Conservation (phyloP, 331 rosid genomes). For the Quercus lobata region DNA sequence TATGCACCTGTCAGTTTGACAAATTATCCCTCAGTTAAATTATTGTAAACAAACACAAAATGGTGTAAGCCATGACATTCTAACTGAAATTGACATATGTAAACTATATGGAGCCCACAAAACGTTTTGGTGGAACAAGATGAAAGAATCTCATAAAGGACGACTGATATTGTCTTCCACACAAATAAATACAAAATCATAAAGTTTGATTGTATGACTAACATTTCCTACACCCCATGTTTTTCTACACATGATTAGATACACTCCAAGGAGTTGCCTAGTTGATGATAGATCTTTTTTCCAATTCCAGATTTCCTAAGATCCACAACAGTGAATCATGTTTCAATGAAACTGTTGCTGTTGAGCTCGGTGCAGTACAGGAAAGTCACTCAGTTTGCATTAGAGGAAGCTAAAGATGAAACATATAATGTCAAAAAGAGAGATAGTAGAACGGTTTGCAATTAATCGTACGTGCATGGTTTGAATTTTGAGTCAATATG, state of each 20-base stretch:
- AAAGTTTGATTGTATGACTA: background rate
- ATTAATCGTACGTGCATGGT: too few relatives aligned
- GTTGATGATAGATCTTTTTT: too few relatives aligned
- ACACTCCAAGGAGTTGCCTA: background rate
- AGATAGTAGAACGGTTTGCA: too few relatives aligned
- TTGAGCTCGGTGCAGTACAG: background rate
- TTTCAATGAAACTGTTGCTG: too few relatives aligned
- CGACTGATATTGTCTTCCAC: background rate
- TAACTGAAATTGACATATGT: background rate
- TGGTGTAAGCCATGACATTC: slow-evolving; percentile 6
- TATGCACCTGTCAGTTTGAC: background rate
- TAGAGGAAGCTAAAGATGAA: background rate
- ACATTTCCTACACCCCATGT: background rate
- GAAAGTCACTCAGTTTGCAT: background rate
- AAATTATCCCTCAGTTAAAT: background rate
- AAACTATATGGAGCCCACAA: slow-evolving; percentile 11
- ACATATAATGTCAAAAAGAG: too few relatives aligned
- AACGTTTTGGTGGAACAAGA: background rate
- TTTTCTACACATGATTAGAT: background rate
- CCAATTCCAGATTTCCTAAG: too few relatives aligned
- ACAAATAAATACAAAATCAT: background rate
- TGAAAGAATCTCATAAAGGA: slow-evolving; percentile 9
- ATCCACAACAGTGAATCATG: too few relatives aligned
- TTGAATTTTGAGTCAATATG: too few relatives aligned
- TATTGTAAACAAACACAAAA: background rate